Evolutionary conservation across 1,284 basidiomycete genomes (phyloP).

Genomic region (Cutaneotrichosporon sp.): DNA sequence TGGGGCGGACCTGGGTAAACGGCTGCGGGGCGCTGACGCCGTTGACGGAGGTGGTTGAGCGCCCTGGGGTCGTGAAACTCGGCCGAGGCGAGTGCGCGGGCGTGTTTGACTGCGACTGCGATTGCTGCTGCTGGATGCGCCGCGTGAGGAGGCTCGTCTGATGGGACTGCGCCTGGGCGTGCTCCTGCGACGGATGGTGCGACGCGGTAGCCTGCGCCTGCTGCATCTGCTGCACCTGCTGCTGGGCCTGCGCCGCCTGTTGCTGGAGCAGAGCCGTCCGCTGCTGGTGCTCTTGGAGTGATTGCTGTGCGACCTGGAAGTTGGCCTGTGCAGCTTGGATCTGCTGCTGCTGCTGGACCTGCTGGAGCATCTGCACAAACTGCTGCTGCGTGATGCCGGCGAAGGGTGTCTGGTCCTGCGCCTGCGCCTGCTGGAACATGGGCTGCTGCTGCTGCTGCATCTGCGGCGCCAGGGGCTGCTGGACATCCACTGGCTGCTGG

Average conservation of each 20-base stretch:
- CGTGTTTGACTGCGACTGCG: conserved; percentile 8
- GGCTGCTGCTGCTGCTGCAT: conserved; percentile 6
- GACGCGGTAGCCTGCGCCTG: conserved; percentile 11
- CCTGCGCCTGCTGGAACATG: conserved; percentile 2
- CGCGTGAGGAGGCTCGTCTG: conserved; percentile 36
- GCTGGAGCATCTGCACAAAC: conserved; percentile 15
- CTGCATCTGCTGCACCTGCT: conserved; percentile 12
- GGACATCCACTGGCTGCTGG: conserved; percentile 7
- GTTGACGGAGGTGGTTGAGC: neutral
- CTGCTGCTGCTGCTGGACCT: conserved; percentile 16
- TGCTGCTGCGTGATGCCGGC: conserved; percentile 6
- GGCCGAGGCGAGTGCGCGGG: conserved; percentile 6
- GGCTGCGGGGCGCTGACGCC: neutral
- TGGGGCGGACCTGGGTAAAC: neutral
- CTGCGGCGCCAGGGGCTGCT: no score
- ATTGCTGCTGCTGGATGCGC: conserved; percentile 36
- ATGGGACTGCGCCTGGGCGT: conserved; percentile 8
- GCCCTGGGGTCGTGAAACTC: neutral
- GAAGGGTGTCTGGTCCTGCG: conserved; percentile 10
- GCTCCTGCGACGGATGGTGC: conserved; percentile 12
- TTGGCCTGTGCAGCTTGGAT: conserved; percentile 12
- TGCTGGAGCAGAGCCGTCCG: no score
- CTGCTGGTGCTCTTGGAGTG: conserved; percentile 11
- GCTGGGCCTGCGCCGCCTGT: neutral
- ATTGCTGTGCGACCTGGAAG: conserved; percentile 18